Conservation (phyloP, 164 flowering plant genomes). For the Cinnamomum micranthum region DNA sequence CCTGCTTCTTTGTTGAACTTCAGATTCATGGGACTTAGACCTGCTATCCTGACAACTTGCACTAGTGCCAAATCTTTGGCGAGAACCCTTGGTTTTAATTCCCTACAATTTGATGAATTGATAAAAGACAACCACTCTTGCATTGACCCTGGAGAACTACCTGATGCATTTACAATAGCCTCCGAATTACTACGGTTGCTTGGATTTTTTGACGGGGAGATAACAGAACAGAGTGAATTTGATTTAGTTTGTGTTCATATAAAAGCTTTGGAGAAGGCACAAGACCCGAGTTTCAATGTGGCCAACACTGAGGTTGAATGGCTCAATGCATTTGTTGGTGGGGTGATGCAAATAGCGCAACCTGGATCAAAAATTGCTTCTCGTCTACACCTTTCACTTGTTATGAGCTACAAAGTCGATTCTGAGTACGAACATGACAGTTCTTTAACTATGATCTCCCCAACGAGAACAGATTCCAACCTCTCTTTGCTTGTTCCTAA, state of each 20-base stretch:
- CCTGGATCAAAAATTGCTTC: conserved; percentile 61
- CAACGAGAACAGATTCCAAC: conserved; percentile 24
- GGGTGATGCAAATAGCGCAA: conserved; percentile 36
- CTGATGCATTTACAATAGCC: conserved; percentile 21
- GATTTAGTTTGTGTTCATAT: conserved; percentile 77
- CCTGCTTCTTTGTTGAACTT: conserved; percentile 4
- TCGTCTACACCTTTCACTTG: conserved; percentile 70
- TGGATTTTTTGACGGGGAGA: conserved; percentile 71
- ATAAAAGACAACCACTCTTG: conserved; percentile 10
- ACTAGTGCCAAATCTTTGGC: conserved; percentile 44
- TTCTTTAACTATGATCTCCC: conserved; percentile 24
- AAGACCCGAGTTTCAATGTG: conserved; percentile 17
- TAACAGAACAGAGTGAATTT: conserved; percentile 42
- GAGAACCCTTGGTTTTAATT: conserved; percentile 46
- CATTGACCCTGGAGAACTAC: conserved; percentile 10
- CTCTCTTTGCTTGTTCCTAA: conserved; percentile 55
- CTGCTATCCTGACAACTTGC: conserved; percentile 61
- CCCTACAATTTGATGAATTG: conserved; percentile 36
- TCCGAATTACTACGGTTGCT: conserved; percentile 56
- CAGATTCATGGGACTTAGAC: conserved; percentile 95
- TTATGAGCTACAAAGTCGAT: conserved; percentile 70
- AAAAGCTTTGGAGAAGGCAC: conserved; percentile 33
- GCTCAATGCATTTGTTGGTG: conserved; percentile 61
- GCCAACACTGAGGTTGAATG: conserved; percentile 27
- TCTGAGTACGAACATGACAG: conserved; percentile 26